Conservation (phyloP, 2,329 filamentous ascomycete genomes). For the Periconia macrospinosa region DNA sequence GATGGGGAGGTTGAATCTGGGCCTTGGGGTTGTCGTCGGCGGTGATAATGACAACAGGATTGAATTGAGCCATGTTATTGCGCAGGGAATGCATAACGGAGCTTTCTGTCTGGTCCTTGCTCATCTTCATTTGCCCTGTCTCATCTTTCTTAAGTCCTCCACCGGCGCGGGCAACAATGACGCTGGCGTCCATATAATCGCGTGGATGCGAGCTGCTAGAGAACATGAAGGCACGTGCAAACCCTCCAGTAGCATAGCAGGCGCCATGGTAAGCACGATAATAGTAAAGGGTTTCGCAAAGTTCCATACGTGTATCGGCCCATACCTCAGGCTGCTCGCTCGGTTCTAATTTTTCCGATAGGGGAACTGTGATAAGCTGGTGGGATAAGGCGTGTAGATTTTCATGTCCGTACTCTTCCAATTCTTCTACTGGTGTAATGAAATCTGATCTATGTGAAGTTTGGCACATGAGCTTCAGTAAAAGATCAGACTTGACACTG, state of each 20-base stretch:
- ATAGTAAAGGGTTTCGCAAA: slow-evolving; percentile 67
- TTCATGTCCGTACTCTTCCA: not conserved
- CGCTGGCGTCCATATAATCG: slow-evolving; percentile 62
- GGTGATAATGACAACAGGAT: slow-evolving; percentile 56
- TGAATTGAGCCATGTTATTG: slow-evolving; percentile 50
- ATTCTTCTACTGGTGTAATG: not conserved
- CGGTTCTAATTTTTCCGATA: slow-evolving; percentile 28
- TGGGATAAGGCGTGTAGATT: not conserved
- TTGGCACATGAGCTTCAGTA: not conserved
- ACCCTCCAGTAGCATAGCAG: slow-evolving; percentile 53
- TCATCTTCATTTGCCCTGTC: slow-evolving; percentile 50
- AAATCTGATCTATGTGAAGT: not conserved
- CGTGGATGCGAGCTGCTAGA: slow-evolving; percentile 57
- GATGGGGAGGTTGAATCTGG: slow-evolving; percentile 55
- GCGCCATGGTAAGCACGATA: slow-evolving; percentile 65
- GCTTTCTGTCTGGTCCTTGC: slow-evolving; percentile 50
- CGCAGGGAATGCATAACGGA: slow-evolving; percentile 45
- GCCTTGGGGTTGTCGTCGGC: slow-evolving; percentile 56
- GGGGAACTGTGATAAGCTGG: slow-evolving; percentile 10
- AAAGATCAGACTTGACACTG: no score
- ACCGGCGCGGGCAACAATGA: slow-evolving; percentile 66
- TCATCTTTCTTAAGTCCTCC: slow-evolving; percentile 52
- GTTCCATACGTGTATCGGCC: slow-evolving; percentile 59
- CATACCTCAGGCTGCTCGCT: slow-evolving; percentile 54
- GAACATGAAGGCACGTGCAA: slow-evolving; percentile 62